Conservation (phyloP, 2,329 filamentous ascomycete genomes). For the Aspergillus texensis region DNA sequence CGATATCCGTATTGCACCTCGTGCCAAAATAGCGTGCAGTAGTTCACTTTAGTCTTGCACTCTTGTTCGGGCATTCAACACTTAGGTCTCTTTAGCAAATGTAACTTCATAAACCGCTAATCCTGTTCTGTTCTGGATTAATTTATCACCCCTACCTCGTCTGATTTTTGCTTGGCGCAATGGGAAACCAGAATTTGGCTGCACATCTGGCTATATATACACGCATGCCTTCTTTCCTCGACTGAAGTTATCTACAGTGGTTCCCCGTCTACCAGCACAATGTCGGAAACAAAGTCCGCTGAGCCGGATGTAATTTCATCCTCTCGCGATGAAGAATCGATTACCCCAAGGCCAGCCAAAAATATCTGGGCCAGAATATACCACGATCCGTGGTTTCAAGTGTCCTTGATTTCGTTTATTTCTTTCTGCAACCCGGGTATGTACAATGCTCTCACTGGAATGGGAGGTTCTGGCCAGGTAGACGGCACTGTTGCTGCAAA, state of each 20-base stretch:
- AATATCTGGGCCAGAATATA: not conserved
- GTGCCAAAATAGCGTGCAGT: not conserved
- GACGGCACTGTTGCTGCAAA: conserved; percentile 57
- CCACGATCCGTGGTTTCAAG: not conserved
- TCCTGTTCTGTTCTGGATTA: conserved; percentile 24
- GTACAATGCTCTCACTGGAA: conserved; percentile 64
- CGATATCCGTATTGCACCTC: not conserved
- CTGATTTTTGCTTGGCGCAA: not conserved
- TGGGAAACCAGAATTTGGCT: not conserved
- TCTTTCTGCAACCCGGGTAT: conserved; percentile 70
- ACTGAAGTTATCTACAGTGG: not conserved
- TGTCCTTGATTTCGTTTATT: conserved; percentile 62
- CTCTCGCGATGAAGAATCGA: not conserved
- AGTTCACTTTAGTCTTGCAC: not conserved
- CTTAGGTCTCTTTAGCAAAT: not conserved
- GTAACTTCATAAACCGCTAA: not conserved
- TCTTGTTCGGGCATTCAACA: not conserved
- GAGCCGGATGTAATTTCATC: not conserved
- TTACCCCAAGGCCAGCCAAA: not conserved
- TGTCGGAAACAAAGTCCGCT: not conserved
- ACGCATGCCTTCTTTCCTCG: not conserved
- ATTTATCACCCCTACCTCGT: not conserved
- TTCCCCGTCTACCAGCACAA: not conserved
- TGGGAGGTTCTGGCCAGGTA: conserved; percentile 62
- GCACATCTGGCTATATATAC: not conserved